These are phyloP conservation scores for Tylopilus sp. DNA, from an alignment of 768 basidiomycete species.

Conservation along the genomic window DNA sequence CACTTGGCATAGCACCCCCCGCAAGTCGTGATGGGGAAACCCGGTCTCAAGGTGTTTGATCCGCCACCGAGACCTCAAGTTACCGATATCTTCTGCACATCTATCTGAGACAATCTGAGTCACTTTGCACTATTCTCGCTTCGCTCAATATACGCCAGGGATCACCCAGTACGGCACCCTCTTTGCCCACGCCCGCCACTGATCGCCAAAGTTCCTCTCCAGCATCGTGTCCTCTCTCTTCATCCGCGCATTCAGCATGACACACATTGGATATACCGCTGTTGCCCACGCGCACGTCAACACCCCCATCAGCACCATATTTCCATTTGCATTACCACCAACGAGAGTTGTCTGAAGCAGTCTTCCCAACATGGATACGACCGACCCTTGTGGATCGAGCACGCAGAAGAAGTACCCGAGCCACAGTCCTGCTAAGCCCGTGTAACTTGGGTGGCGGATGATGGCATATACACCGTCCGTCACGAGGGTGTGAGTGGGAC, in stretches of 20 bases:
- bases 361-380: constrained; percentile 1
- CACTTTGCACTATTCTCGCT: no score
- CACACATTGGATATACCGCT: background rate
- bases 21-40: no score
- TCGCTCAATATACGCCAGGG: constrained; percentile 14
- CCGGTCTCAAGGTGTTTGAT: no score
- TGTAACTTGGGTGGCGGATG: constrained; percentile 32
- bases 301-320: background rate
- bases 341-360: background rate
- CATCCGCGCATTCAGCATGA: constrained; percentile 10
- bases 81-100: no score
- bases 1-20: no score
- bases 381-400: constrained; percentile 2
- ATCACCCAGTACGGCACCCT: constrained; percentile 21
- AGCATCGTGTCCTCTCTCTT: constrained; percentile 26
- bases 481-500: constrained; percentile 19
- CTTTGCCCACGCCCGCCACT: constrained; percentile 22
- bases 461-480: constrained; percentile 22
- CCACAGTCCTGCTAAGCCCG: background rate
- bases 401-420: constrained; percentile 6
- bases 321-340: background rate
- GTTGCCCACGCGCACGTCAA: background rate
- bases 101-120: no score
- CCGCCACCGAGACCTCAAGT: no score
- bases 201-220: constrained; percentile 20